A percentile compares a stretch with the other conserved stretches of the same genome.
Conservation (phyloP, 345 rosid species). For the Boechera divaricarpa region DNA sequence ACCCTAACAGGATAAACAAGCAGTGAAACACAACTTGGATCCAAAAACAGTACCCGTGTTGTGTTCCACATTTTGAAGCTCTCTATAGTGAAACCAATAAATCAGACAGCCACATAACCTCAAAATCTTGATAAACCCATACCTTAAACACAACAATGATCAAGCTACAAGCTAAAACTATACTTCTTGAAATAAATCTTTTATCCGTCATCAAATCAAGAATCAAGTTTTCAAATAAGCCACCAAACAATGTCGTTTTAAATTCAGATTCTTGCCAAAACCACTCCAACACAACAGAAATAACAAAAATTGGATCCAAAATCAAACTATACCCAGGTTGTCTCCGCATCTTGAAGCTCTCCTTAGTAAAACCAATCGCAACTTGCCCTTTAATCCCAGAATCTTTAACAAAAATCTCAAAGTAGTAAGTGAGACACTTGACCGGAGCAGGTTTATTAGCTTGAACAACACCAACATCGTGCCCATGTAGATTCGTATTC, state of each 20-base stretch:
- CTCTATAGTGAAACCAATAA: too few relatives aligned
- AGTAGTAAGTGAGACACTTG: constrained; percentile 79
- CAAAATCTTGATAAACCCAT: background rate
- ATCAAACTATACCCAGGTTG: constrained; percentile 75
- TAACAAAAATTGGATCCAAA: background rate
- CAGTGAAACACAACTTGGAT: background rate
- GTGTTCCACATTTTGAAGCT: too few relatives aligned
- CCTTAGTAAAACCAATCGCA: constrained; percentile 85
- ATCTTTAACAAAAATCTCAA: constrained; percentile 84
- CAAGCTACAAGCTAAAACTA: background rate
- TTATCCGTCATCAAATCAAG: background rate
- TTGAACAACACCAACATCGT: constrained; percentile 90
- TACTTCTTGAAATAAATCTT: background rate
- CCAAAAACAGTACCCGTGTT: too few relatives aligned
- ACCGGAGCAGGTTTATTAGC: constrained; percentile 81
- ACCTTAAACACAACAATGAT: background rate
- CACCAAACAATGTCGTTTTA: too few relatives aligned
- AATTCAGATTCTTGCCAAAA: background rate
- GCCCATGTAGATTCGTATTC: constrained; percentile 63
- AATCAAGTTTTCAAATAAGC: background rate
- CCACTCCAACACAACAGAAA: background rate
- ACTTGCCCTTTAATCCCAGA: constrained; percentile 79
- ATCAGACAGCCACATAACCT: background rate
- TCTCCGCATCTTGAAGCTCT: constrained; percentile 81
- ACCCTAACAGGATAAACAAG: too few relatives aligned